Conservation (phyloP, 73 alveolate genomes). For the Paramecium octaurelia region DNA sequence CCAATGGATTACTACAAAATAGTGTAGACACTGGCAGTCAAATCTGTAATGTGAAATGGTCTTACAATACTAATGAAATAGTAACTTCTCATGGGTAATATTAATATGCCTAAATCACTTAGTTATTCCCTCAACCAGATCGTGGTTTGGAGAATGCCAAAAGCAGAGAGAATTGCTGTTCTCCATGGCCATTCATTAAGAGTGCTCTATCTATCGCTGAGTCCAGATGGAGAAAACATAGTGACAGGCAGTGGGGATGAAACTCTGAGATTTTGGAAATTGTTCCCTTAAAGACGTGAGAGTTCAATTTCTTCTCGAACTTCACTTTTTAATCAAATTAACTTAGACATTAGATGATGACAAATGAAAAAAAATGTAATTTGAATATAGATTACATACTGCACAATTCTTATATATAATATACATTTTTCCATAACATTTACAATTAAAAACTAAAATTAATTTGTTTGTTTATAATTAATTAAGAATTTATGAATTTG, state of each 20-base stretch:
- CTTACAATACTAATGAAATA: slow-evolving; percentile 82
- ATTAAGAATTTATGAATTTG: slow-evolving; percentile 34
- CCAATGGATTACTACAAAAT: slow-evolving; percentile 63
- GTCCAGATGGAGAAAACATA: slow-evolving; percentile 91
- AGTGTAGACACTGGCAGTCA: slow-evolving; percentile 87
- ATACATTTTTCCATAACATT: neutral
- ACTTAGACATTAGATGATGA: neutral
- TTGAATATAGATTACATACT: neutral
- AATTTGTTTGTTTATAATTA: neutral
- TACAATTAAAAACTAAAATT: neutral
- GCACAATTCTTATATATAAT: neutral
- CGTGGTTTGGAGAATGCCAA: slow-evolving; percentile 89
- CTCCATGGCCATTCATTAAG: slow-evolving; percentile 90
- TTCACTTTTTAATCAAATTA: neutral
- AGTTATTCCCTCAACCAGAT: slow-evolving; percentile 76
- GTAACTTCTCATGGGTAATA: slow-evolving; percentile 92
- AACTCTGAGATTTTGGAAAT: slow-evolving; percentile 93
- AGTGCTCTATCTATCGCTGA: slow-evolving; percentile 84
- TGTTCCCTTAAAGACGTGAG: slow-evolving; percentile 70
- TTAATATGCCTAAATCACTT: neutral
- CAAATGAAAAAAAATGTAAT: too few species aligned
- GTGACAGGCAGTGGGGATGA: slow-evolving; percentile 97
- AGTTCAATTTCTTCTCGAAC: neutral
- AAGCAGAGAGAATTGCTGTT: slow-evolving; percentile 78
- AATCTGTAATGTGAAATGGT: slow-evolving; percentile 88